Base-by-base conservation (phyloP, 805 yeast species). In the Cyberlindnera xishuangbannaensis region DNA sequence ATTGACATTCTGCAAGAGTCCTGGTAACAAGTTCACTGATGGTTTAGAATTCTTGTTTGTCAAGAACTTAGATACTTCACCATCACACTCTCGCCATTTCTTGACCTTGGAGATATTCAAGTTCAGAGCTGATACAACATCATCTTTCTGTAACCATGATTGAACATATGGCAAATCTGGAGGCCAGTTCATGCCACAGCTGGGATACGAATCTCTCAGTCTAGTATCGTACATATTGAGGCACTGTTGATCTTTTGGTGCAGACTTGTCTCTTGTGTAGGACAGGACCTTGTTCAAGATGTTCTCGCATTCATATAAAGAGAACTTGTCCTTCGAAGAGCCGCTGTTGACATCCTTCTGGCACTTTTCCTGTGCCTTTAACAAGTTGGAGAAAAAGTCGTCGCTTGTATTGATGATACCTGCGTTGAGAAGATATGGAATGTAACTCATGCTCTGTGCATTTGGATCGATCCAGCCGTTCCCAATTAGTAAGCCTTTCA, bases 111-210 rank as follows among this genome's bases (percentile, higher is more conserved):
- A 26, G 6, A 52, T 53, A 29, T 66, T 59, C 43, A 82, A 53
- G 55, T 83, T 76, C 44, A 83, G 58, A 14, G 71, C 60, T 18
- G 60, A 53, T 53, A 71, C 69, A 14, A 77, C 80, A 4, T 63
- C 60, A 3, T 59, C 57, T 2, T 57, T 47, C 25, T 65, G 62
- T 35, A 83, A 65, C 52, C 78, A 83, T 14, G 72, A 67, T 1
- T 65, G 57, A 3, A 82, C 76, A 27, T 59, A 40, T 0, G 57
- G 60, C 40, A 83, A 58, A 43, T 72, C 81, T 18, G 69, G 70
- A 0, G 98, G 98, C 97, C 97, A 92, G 55, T 82, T 80, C 73
- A 75, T 67, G 6, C 97, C 97, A 60, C 98, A 92, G 1, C 81
- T 61, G 0, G 97, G 97, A 47, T 67, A 85, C 1, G 76, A 58